Percentiles rank a stretch among this genome's conserved stretches.
phyloP scores from a whole-genome alignment of 2,329 filamentous ascomycete genomes.

The Penicillium sp. region DNA sequence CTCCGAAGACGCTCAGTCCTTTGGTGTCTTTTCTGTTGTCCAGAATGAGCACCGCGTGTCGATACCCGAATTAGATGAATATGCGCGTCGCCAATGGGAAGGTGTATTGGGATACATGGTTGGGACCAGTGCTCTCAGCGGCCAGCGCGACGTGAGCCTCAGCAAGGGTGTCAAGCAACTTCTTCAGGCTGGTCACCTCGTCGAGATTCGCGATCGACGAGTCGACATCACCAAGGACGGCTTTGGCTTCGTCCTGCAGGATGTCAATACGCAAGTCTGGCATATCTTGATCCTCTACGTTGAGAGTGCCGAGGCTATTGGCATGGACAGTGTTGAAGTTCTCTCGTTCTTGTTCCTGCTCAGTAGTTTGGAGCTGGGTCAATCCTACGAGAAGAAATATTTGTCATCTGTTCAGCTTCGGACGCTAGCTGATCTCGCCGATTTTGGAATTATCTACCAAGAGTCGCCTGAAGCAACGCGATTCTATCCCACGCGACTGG shows the following conservation, averaged over 20 bases:
- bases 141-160: constrained; percentile 47
- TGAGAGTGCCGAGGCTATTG: constrained; percentile 67
- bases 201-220: constrained; percentile 53
- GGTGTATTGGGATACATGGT: constrained; percentile 95
- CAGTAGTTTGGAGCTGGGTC: constrained; percentile 83
- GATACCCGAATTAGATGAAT: constrained; percentile 70
- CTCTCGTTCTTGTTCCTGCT: constrained; percentile 94
- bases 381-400: constrained; percentile 80
- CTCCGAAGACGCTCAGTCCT: constrained; percentile 76
- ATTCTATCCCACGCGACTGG: constrained; percentile 87
- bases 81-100: constrained; percentile 88
- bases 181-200: constrained; percentile 71
- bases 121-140: constrained; percentile 45
- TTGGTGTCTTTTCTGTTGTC: constrained; percentile 74
- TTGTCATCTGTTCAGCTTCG: constrained; percentile 74
- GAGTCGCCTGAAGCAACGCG: constrained; percentile 41
- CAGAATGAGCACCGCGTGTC: constrained; percentile 59
- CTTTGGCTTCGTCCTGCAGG: constrained; percentile 90
- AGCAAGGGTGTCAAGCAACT: constrained; percentile 79
- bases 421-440: constrained; percentile 84
- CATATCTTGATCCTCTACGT: constrained; percentile 89
- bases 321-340: constrained; percentile 86
- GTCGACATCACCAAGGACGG: constrained; percentile 84
- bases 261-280: constrained; percentile 96
- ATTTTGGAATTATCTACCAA: constrained; percentile 86